Evolutionary conservation across 495 filamentous ascomycete genomes (phyloP), one percentile per base, ranked within the genome.

Genomic region (Tuber borchii): DNA sequence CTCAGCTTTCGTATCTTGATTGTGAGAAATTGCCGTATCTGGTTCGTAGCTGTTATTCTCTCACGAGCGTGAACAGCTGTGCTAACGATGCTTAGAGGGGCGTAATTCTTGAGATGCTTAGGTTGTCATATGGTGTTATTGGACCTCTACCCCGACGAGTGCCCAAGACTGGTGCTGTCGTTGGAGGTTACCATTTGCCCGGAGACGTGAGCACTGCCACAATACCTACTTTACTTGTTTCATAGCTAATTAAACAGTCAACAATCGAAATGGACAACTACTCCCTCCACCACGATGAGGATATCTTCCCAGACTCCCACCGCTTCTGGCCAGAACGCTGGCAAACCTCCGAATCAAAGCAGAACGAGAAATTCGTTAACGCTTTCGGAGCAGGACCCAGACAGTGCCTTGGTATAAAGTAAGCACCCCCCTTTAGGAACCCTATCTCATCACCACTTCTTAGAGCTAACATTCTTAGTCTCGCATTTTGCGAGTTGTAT

Each of bases 271-370:
- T 78, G 51, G 70, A 79, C 46, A 45, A 51, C 12, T 75, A 78
- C 8, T 77, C 84, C 26, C 80, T 87, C 46, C 85, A 87, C 71
- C 84, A 86, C 68, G 83, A 86, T 73, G 83, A 84, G 71, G 39
- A 69, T 12, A 80, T 86, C 39, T 87, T 87, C 71, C 84, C 86
- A 0, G 79, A 85, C 61, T 84, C 84, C 2, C 75, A 82, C 48
- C 78, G 42, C 0, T 87, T 87, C 75, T 79, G 80, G 7, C 86
- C 86, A 8, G 85, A 87, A 43, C 83, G 85, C 43, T 87, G 86
- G 85, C 69, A 83, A n/a, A 45, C 56, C 6, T 70, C 76, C 17
- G 73, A 78, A 12, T 61, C 76, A 22, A 83, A 83, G 56, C 73
- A 74, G 17, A 82, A 87, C 0, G 85, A 86, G 39, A 84, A 80